Base-by-base conservation (phyloP, 306 rosid species). In the Quercus rubra region DNA sequence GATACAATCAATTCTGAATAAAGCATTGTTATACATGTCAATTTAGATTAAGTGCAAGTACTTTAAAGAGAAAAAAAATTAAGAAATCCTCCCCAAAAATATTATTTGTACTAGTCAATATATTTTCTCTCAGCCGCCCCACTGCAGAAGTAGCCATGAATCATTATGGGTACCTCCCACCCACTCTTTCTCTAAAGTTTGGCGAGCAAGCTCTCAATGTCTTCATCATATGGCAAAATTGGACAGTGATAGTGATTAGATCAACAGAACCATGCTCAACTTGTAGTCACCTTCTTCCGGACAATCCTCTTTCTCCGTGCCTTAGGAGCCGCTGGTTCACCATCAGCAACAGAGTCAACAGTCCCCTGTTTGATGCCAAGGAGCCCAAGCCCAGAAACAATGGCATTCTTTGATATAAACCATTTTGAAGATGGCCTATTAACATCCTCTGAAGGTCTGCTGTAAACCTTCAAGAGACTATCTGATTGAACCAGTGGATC, bases 371-470 rank as follows among this genome's bases (percentile, higher is more conserved):
- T 96, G 85, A 96, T 90, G 79, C 99, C 99, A 25, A 93, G 90
- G 77, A 96, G 93, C 28, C 98, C 99, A n/a, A 95, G 99, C 58
- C 99, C 98, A 72, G 99, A 96, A 77, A 93, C 91, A 55, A 96
- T 77, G 25, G 96, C 92, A 52, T 91, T 91, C 91, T 91, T 96
- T 25, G 98, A 96, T 84, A 96, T 96, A 62, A 93, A 93, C 99
- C 99, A 96, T 87, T 91, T 96, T 28, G 98, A 88, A 74, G 97
- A 88, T 17, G 88, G 71, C 14, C 55, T 67, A 35, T 85, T 91
- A 27, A 72, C 84, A 75, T 80, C 86, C 83, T 91, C 91, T 59
- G 94, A 79, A 76, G 92, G 90, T 86, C 97, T 92, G 81, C 56
- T 91, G 88, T 96, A 96, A 18, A 80, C 98, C 87, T 88, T 89